These are phyloP conservation scores for Arachnomyces sp. DNA, from an alignment of 2,329 filamentous ascomycete species.

Conservation along the genomic window DNA sequence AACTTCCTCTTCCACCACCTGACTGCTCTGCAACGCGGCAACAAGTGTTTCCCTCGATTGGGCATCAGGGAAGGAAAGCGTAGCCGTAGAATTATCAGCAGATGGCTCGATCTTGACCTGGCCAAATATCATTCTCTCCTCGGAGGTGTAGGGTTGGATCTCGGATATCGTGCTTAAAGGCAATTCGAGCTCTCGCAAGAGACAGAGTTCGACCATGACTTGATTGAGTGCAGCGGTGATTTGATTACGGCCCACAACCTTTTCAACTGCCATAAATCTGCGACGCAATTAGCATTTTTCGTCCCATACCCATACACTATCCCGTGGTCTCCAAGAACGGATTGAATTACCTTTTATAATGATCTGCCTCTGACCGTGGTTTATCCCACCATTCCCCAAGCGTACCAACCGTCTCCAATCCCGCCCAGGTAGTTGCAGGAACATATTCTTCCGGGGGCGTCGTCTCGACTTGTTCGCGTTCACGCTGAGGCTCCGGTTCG, in stretches of 20 bases:
- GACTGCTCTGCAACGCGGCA: slow-evolving; percentile 26
- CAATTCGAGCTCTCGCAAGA: slow-evolving; percentile 39
- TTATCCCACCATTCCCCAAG: slow-evolving; percentile 33
- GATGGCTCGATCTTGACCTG: slow-evolving; percentile 23
- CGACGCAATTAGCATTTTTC: slow-evolving; percentile 1
- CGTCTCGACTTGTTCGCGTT: slow-evolving; percentile 3
- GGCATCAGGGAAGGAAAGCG: slow-evolving; percentile 25
- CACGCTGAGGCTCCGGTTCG: background rate
- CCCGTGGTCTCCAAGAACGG: no score
- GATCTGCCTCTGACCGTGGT: slow-evolving; percentile 29
- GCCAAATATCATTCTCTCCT: slow-evolving; percentile 24
- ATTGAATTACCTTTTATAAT: slow-evolving; percentile 34
- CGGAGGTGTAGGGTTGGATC: slow-evolving; percentile 21
- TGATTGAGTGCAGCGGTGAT: slow-evolving; percentile 43
- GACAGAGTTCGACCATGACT: slow-evolving; percentile 48
- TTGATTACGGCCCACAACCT: slow-evolving; percentile 26
- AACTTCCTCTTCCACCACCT: slow-evolving; percentile 9
- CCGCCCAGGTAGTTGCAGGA: slow-evolving; percentile 43
- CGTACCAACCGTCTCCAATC: slow-evolving; percentile 48
- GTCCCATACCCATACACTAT: no score
- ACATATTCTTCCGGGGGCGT: slow-evolving; percentile 30
- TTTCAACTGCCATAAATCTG: slow-evolving; percentile 31
- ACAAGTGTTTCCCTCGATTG: slow-evolving; percentile 24
- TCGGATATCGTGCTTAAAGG: slow-evolving; percentile 27
- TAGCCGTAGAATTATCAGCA: slow-evolving; percentile 6